Evolutionary conservation across 768 basidiomycete genomes (phyloP).

Genomic region (Leucosporidium creatinivorum): DNA sequence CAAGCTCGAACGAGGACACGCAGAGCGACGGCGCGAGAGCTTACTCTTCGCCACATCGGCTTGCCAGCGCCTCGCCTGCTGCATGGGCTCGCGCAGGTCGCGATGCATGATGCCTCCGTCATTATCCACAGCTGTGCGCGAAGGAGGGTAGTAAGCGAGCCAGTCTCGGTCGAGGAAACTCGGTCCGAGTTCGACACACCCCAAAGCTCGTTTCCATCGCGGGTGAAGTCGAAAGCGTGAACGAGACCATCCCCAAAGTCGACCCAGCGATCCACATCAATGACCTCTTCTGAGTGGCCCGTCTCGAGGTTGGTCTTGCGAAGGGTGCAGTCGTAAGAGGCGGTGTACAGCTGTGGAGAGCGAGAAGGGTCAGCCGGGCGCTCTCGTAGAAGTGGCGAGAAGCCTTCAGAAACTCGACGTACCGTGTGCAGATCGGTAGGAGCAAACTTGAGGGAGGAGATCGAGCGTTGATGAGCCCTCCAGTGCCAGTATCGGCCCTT

Average conservation of each 20-base stretch:
- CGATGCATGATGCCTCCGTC: constrained; percentile 26
- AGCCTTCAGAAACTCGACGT: too few relatives aligned
- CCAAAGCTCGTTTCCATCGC: constrained; percentile 39
- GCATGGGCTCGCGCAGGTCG: constrained; percentile 29
- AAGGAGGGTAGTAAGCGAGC: neutral
- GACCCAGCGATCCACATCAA: constrained; percentile 30
- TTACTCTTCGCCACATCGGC: constrained; percentile 21
- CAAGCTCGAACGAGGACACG: too few relatives aligned
- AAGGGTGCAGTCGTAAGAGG: constrained; percentile 45
- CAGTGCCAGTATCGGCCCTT: constrained; percentile 34
- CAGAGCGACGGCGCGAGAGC: too few relatives aligned
- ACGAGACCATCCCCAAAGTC: constrained; percentile 43
- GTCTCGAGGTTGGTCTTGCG: constrained; percentile 42
- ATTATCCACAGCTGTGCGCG: constrained; percentile 21
- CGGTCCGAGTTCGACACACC: constrained; percentile 20
- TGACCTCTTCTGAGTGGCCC: constrained; percentile 41
- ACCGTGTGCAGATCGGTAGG: constrained; percentile 41
- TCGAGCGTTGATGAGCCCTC: constrained; percentile 40
- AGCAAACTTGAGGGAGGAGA: constrained; percentile 43
- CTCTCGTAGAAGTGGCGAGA: too few relatives aligned
- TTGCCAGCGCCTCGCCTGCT: constrained; percentile 32
- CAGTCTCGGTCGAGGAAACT: neutral
- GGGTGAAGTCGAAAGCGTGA: constrained; percentile 44
- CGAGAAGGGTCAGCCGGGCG: too few relatives aligned
- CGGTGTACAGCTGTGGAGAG: constrained; percentile 40